A percentile compares a stretch with the other conserved stretches of the same genome.
Evolutionary conservation across 2,329 filamentous ascomycete species (phyloP).

Genomic region (Stagonosporopsis chrysanthemi): DNA sequence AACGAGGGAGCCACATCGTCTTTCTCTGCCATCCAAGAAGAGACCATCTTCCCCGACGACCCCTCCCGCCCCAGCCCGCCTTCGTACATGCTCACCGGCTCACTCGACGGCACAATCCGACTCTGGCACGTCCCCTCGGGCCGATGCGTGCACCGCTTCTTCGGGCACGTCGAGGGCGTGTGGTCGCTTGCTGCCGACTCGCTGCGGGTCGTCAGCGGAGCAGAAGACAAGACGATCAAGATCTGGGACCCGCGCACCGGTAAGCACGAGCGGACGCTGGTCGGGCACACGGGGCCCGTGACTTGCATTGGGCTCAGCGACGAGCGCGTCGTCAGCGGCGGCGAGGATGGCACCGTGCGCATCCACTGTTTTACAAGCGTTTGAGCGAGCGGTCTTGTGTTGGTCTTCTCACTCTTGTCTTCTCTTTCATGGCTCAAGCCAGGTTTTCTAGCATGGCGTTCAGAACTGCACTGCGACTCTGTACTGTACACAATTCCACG

Average conservation of each 20-base stretch:
- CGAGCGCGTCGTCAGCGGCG: slow-evolving; percentile 85
- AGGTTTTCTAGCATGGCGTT: slow-evolving; percentile 17
- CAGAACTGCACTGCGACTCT: background rate
- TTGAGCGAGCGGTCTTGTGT: slow-evolving; percentile 13
- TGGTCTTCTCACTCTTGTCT: background rate
- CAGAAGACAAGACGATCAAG: slow-evolving; percentile 94
- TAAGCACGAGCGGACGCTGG: slow-evolving; percentile 90
- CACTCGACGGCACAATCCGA: slow-evolving; percentile 88
- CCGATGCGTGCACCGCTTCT: slow-evolving; percentile 87
- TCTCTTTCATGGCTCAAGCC: slow-evolving; percentile 1
- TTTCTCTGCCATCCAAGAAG: slow-evolving; percentile 23
- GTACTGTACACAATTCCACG: background rate
- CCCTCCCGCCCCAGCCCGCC: slow-evolving; percentile 75
- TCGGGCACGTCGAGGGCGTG: slow-evolving; percentile 94
- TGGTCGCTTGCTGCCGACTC: slow-evolving; percentile 93
- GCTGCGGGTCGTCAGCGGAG: slow-evolving; percentile 84
- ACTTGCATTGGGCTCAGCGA: slow-evolving; percentile 94
- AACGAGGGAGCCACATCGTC: slow-evolving; percentile 13
- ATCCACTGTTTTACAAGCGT: slow-evolving; percentile 57
- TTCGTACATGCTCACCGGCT: slow-evolving; percentile 90
- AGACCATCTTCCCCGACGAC: slow-evolving; percentile 65
- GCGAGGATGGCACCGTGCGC: slow-evolving; percentile 90
- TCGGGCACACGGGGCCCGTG: slow-evolving; percentile 87
- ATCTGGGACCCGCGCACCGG: slow-evolving; percentile 93
- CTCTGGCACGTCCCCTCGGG: slow-evolving; percentile 89